Conservation (phyloP, 2,329 filamentous ascomycete species). For the Aspergillus sp. region DNA sequence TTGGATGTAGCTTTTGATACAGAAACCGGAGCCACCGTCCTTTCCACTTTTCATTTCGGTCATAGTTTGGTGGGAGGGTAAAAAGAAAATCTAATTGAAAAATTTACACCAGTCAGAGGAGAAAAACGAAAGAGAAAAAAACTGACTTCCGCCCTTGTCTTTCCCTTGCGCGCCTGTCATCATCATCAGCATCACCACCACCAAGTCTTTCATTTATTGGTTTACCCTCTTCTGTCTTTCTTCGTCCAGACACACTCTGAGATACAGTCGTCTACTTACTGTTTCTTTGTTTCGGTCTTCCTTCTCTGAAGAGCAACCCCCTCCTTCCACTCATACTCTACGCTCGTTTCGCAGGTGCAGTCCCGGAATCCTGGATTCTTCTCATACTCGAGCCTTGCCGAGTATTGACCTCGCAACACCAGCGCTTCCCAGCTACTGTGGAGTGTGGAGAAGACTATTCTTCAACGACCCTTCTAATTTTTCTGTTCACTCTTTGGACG, state of each 20-base stretch:
- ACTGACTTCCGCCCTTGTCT: neutral
- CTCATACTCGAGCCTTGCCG: neutral
- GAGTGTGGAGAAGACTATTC: neutral
- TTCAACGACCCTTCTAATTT: neutral
- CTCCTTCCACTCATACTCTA: too few species aligned
- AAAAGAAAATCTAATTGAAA: neutral
- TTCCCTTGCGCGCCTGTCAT: neutral
- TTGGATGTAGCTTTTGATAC: neutral
- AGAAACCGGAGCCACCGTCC: neutral
- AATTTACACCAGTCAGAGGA: neutral
- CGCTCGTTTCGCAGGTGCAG: too few species aligned
- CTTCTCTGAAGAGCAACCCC: neutral
- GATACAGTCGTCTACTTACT: neutral
- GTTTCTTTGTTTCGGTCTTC: neutral
- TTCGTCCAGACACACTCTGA: neutral
- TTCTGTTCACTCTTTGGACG: too few species aligned
- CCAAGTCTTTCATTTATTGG: neutral
- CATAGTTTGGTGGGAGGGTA: neutral
- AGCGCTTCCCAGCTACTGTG: neutral
- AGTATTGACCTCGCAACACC: neutral
- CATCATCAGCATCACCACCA: neutral
- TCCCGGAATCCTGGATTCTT: neutral
- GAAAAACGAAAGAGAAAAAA: constrained; percentile 1
- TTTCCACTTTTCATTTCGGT: neutral
- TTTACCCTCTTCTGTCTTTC: neutral